Evolutionary conservation across 345 rosid genomes (phyloP), one percentile per base, ranked within the genome.

Genomic region (Melaleuca alternifolia): DNA sequence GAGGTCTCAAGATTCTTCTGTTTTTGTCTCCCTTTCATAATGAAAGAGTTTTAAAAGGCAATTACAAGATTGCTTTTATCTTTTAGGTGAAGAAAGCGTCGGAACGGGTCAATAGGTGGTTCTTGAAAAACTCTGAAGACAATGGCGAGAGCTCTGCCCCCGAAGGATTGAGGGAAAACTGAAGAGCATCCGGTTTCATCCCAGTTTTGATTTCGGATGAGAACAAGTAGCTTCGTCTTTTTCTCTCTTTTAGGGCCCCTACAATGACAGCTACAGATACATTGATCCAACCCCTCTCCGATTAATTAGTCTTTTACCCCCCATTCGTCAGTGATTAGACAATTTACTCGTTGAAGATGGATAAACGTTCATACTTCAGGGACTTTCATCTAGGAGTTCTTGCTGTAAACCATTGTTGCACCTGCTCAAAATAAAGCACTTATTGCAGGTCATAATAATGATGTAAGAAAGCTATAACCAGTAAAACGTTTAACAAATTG

Each of bases 21-120:
- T 21, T 20, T 11, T 30, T 44, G 83, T 48, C 46, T 41, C 41
- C 41, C 41, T 2, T 41, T 2, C 41, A 4, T 41, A 28, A 62
- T 14, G 76, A 62, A 15, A 61, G 71, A 53, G 33, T 52, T 51
- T 41, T 41, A 18, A 54, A 51, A 24, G 81, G 15, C 14, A 41
- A 46, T 62, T 24, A 5, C 51, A 20, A 3, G 16, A 62, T 62
- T 51, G 82, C 23, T 52, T 62, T 33, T 14, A 5, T n/a, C 33
- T 37, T 23, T 8, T 77, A 90, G 92, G 90, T 89, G 53, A 86
- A 61, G 6, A 89, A 87, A 28, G 90, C 92, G 37, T 86, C 85
- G 5, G 71, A 89, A 51, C 88, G 89, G 33, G 85, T 90, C 14
- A 83, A 86, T 50, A 84, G 37, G 10, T 87, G 88, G 90, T 50